Evolutionary conservation across 148 eudicot genomes (phyloP), one percentile per base, ranked within the genome.

Genomic region (Chenopodium album): DNA sequence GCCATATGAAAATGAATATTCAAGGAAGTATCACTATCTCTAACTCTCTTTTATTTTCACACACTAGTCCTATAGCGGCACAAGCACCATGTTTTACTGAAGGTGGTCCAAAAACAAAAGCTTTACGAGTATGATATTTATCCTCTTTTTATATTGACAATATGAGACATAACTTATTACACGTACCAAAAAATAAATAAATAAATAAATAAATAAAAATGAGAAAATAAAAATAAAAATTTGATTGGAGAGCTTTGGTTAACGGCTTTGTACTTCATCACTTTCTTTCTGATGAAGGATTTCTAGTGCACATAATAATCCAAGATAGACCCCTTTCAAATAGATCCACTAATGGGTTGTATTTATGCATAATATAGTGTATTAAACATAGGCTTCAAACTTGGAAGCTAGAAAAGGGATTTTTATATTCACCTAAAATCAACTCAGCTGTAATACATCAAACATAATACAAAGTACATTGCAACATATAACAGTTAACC

Each of bases 31-130:
- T 16, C 60, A 12, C 16, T 22, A 56, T 56, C 60, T 56, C 17
- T 59, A 59, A 31, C 67, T 54, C 9, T 17, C 44, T 77, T 77
- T 77, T 11, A 19, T 62, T 32, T 6, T 41, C 44, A 19, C 29
- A 14, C 20, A 20, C 29, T 29, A 3, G 48, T 63, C 66, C 78
- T 44, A 14, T 26, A 2, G 17, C 17, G 2, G 37, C 71, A 63
- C 69, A 12, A 41, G 11, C 48, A 34, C 56, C 76, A 56, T 23
- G 46, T 71, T 31, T 79, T 79, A 54, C 19, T 54, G 32, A 26
- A 69, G 76, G 76, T 79, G 82, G 70, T 71, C 82, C 68, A 74
- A 79, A 79, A 79, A 37, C 14, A 8, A 41, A 41, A 41, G 44
- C 5, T 41, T 41, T 41, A 41, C 8, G 44, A 41, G 5, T 71